Percentiles rank a stretch among this genome's conserved stretches.
Evolutionary conservation across 306 rosid genomes (phyloP).

Genomic region (Begonia loranthoides): DNA sequence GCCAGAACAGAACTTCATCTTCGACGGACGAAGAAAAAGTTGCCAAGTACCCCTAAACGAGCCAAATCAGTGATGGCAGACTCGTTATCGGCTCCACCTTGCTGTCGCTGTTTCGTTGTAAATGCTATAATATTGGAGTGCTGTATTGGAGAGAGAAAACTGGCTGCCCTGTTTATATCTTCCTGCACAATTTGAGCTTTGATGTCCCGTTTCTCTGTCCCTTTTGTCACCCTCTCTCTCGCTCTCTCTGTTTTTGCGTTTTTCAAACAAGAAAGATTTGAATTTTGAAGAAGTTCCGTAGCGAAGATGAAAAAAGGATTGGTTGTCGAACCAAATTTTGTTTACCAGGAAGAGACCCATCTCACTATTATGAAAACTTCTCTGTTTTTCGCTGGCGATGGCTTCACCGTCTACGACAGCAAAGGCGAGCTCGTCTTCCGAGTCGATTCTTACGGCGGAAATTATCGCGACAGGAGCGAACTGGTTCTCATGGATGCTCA

Average conservation of each 20-base stretch:
- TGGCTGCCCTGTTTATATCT: too few species aligned
- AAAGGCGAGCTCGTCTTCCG: slow-evolving; percentile 68
- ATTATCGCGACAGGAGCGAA: slow-evolving; percentile 37
- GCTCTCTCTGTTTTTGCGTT: neutral
- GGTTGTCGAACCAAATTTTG: slow-evolving; percentile 34
- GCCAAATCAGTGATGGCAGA: too few species aligned
- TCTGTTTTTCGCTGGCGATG: slow-evolving; percentile 68
- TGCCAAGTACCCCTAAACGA: too few species aligned
- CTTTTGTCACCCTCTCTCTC: too few species aligned
- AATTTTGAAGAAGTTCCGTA: neutral
- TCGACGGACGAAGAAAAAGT: too few species aligned
- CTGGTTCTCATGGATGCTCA: slow-evolving; percentile 79
- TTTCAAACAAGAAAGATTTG: too few species aligned
- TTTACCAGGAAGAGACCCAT: slow-evolving; percentile 35
- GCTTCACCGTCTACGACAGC: slow-evolving; percentile 65
- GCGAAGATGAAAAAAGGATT: slow-evolving; percentile 26
- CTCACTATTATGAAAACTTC: slow-evolving; percentile 85
- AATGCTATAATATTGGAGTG: too few species aligned
- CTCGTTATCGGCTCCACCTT: too few species aligned
- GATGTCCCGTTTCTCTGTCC: neutral
- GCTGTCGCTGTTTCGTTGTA: too few species aligned
- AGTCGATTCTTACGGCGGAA: slow-evolving; percentile 73
- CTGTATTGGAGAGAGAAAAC: too few species aligned
- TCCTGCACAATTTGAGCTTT: too few species aligned
- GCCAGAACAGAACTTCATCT: too few species aligned